A percentile compares a stretch with the other conserved stretches of the same genome.
Evolutionary conservation across 805 yeast genomes (phyloP).

Genomic region (Komagataella mondaviorum): DNA sequence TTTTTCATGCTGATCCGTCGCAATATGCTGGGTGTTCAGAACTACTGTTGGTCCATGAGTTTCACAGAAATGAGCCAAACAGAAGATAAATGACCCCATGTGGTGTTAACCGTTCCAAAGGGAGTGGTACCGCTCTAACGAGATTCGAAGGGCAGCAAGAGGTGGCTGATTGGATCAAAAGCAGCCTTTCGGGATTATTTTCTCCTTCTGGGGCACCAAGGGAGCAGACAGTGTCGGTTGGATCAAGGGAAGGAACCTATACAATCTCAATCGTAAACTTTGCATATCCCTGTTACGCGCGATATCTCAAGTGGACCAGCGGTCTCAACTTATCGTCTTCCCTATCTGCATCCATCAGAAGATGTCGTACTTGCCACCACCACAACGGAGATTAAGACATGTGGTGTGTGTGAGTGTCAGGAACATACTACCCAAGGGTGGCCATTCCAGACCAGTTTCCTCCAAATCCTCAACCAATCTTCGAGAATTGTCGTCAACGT

Average conservation of each 20-base stretch:
- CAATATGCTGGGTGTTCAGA: slow-evolving; percentile 40
- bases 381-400: background rate
- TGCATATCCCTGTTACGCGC: background rate
- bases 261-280: too few species aligned
- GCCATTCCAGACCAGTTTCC: slow-evolving; percentile 14
- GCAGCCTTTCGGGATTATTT: background rate
- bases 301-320: background rate
- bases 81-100: slow-evolving; percentile 28
- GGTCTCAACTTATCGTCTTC: background rate
- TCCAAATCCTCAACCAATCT: slow-evolving; percentile 13
- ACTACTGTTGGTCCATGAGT: slow-evolving; percentile 62
- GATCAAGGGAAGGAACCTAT: background rate
- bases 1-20: slow-evolving; percentile 8
- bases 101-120: background rate
- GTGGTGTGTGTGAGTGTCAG: background rate
- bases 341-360: background rate
- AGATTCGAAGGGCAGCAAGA: background rate
- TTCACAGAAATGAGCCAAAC: slow-evolving; percentile 68
- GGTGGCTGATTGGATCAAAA: background rate
- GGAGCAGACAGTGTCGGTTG: background rate
- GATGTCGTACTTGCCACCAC: background rate
- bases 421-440: slow-evolving; percentile 4
- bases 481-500: slow-evolving; percentile 7
- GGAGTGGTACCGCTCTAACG: background rate
- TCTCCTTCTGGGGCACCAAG: background rate